Conservation (phyloP, 352 stramenopile species). For the Pythium guiyangense region DNA sequence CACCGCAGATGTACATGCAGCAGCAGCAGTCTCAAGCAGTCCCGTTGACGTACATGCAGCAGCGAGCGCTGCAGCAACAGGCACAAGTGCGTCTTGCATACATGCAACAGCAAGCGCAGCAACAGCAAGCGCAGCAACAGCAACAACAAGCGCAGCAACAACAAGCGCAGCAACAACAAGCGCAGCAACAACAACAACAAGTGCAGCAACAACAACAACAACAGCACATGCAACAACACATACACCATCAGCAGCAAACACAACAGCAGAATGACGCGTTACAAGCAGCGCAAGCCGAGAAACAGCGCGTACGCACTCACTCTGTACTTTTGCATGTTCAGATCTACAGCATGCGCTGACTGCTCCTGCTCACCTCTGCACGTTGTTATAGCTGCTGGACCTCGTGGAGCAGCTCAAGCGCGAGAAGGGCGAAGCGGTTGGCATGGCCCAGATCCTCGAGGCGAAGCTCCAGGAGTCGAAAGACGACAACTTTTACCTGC, state of each 20-base stretch:
- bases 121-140: too few species aligned
- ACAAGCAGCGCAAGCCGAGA: not conserved
- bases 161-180: too few species aligned
- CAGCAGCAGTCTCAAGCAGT: not conserved
- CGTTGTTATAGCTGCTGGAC: constrained; percentile 26
- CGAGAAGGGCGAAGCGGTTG: constrained; percentile 46
- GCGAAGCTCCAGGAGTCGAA: constrained; percentile 38
- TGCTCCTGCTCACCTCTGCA: not conserved
- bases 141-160: too few species aligned
- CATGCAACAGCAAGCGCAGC: not conserved
- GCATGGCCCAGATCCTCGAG: constrained; percentile 50
- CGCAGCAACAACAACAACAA: too few species aligned
- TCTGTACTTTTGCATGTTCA: too few species aligned
- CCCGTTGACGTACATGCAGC: not conserved
- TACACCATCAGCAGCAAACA: not conserved
- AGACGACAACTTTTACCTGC: constrained; percentile 68
- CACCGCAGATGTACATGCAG: not conserved
- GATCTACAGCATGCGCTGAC: too few species aligned
- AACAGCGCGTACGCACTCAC: not conserved
- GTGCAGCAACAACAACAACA: not conserved
- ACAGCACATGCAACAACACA: not conserved
- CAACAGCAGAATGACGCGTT: not conserved
- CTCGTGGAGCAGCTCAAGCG: constrained; percentile 34
- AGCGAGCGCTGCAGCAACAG: constrained; percentile 2
- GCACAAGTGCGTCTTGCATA: not conserved